Percentiles rank a stretch among this genome's conserved stretches.
These are phyloP conservation scores for Chrysoporthe deuterocubensis DNA, from an alignment of 2,329 filamentous ascomycete species.

Conservation along the genomic window DNA sequence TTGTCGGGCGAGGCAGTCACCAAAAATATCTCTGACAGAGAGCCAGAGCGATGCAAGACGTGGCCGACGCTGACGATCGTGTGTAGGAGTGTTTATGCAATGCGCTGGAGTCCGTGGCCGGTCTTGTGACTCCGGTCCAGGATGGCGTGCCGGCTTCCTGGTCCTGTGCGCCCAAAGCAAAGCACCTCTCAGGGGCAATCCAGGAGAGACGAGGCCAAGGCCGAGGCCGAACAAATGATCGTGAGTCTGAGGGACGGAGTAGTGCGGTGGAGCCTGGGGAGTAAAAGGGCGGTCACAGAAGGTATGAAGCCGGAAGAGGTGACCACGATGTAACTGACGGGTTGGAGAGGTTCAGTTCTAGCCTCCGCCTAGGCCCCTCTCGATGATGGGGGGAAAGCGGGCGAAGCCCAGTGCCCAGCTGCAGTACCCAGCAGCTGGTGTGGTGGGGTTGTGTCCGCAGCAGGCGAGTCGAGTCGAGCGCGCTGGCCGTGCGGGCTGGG, in stretches of 20 bases:
- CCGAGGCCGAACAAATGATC: conserved; percentile 11
- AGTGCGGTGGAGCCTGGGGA: conserved; percentile 1
- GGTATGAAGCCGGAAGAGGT: not conserved
- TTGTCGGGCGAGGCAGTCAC: not conserved
- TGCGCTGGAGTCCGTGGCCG: not conserved
- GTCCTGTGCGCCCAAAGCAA: not conserved
- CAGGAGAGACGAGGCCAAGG: not conserved
- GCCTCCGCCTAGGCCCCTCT: conserved; percentile 2
- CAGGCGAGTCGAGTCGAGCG: not conserved
- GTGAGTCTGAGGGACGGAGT: conserved; percentile 7
- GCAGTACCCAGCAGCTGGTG: not conserved
- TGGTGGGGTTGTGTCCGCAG: not conserved
- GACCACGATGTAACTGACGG: conserved; percentile 2
- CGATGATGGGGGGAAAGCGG: not conserved
- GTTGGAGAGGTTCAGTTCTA: conserved; percentile 1
- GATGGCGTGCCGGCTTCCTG: conserved; percentile 5
- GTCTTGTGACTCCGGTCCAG: conserved; percentile 4
- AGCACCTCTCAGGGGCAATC: conserved; percentile 9
- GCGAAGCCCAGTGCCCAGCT: not conserved
- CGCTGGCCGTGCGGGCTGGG: not conserved
- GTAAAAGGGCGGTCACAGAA: conserved; percentile 27
- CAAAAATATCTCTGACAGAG: not conserved
- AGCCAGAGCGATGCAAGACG: not conserved
- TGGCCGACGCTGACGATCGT: not conserved
- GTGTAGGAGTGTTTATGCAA: not conserved